A percentile compares a stretch with the other conserved stretches of the same genome.
These are phyloP conservation scores for Acmispon strigosus DNA, from an alignment of 306 rosid species.

Conservation along the genomic window DNA sequence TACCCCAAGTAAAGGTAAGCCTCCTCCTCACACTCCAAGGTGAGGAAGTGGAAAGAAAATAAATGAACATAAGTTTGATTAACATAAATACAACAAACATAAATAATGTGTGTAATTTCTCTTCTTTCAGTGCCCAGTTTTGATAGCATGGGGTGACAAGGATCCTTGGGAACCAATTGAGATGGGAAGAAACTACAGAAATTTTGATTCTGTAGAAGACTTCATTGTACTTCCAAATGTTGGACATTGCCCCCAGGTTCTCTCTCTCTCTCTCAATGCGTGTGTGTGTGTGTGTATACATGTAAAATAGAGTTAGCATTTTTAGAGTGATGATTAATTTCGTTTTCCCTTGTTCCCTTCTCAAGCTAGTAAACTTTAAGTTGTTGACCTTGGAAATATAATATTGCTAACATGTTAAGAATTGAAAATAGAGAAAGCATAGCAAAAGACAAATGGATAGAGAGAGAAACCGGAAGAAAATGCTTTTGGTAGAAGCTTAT, in stretches of 20 bases:
- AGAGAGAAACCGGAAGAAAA: neutral
- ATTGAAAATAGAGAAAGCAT: neutral
- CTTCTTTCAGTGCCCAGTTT: slow-evolving; percentile 70
- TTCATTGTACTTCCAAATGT: slow-evolving; percentile 78
- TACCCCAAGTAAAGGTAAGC: slow-evolving; percentile 77
- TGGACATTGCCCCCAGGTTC: slow-evolving; percentile 99
- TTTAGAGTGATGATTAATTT: neutral
- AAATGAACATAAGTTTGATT: slow-evolving; percentile 2
- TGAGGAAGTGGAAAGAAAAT: neutral
- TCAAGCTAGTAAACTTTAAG: slow-evolving; percentile 1
- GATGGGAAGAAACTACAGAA: slow-evolving; percentile 56
- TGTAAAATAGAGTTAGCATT: neutral
- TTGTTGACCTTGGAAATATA: neutral
- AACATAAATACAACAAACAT: slow-evolving; percentile 14
- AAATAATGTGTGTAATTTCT: neutral
- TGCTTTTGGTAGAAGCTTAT: neutral
- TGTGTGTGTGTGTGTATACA: neutral
- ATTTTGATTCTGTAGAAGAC: slow-evolving; percentile 78
- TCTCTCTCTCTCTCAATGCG: neutral
- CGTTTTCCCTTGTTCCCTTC: neutral
- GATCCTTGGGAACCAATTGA: slow-evolving; percentile 99
- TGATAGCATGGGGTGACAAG: slow-evolving; percentile 97
- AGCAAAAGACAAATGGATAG: neutral
- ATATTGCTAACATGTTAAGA: neutral
- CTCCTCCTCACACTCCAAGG: neutral